Evolutionary conservation across 2,329 filamentous ascomycete genomes (phyloP).

Genomic region (Microdochium bolleyi): DNA sequence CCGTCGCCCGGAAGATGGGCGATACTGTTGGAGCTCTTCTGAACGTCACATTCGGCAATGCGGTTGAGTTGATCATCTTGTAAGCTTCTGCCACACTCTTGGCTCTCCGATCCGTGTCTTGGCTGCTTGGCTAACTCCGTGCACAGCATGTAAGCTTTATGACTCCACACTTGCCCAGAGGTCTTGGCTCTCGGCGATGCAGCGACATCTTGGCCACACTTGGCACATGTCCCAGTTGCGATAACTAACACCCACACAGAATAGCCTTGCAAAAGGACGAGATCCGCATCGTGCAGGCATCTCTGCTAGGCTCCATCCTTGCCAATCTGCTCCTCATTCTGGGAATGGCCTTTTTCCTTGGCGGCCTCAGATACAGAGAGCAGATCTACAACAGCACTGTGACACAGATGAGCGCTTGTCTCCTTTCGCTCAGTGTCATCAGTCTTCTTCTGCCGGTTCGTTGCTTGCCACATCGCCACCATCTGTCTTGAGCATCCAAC

Average conservation of each 20-base stretch:
- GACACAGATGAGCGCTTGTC: slow-evolving; percentile 91
- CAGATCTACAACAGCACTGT: slow-evolving; percentile 96
- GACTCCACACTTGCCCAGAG: background rate
- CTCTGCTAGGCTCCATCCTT: slow-evolving; percentile 80
- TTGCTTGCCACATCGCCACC: slow-evolving; percentile 3
- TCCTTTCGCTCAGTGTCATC: slow-evolving; percentile 83
- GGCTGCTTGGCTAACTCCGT: slow-evolving; percentile 9
- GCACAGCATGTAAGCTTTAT: slow-evolving; percentile 13
- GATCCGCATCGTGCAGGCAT: slow-evolving; percentile 87
- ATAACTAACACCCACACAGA: slow-evolving; percentile 33
- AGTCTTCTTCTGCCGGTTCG: slow-evolving; percentile 75
- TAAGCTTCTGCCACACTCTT: slow-evolving; percentile 20
- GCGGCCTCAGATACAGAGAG: slow-evolving; percentile 79
- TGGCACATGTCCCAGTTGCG: background rate
- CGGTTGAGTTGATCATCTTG: slow-evolving; percentile 75
- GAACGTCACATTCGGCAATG: slow-evolving; percentile 73
- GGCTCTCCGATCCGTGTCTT: background rate
- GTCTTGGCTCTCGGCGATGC: background rate
- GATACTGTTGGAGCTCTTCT: slow-evolving; percentile 66
- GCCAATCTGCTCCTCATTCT: slow-evolving; percentile 83
- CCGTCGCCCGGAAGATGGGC: slow-evolving; percentile 63
- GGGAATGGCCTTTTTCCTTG: slow-evolving; percentile 85
- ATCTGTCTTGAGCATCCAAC: slow-evolving; percentile 10
- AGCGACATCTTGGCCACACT: background rate
- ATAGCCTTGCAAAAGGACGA: slow-evolving; percentile 74